Evolutionary conservation across 2,329 filamentous ascomycete species (phyloP), one percentile per base, ranked within the genome.

Genomic region (Cyphellophora europaea): DNA sequence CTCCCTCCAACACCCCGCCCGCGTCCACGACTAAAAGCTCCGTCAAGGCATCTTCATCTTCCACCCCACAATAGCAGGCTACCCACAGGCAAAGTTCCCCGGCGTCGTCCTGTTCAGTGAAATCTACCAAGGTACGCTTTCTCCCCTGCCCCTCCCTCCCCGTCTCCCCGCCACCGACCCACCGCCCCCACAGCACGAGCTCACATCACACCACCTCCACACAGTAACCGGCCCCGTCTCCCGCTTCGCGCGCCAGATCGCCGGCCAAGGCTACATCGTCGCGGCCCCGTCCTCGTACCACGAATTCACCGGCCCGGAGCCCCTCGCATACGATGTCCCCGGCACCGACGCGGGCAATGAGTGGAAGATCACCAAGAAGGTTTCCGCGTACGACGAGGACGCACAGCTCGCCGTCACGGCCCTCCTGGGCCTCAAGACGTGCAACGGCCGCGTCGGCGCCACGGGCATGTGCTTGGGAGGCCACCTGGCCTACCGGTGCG

Each of bases 381-480:
- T 95, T 10, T 70, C 79, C 27, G 88, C 85, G 5, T 95, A 95
- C 57, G 88, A 95, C 51, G 82, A 80, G 55, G 84, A 89, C 50
- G 77, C 80, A 3, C 66, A 66, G 40, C 68, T 77, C 27, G 72
- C 77, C 3, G 74, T 89, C 21, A 77, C 85, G 55, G 65, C 77
- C 41, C 73, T 91, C 18, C 68, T 89, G 3, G 72, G 70, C 15
- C 70, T 87, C 14, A 71, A 76, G 4, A 86, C 81, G n/a, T 85
- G 87, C 60, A 93, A 78, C 42, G 87, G 87, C 32, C 72, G 74
- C 21, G 74, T 94, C 47, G 84, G 84, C 30, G 67, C 79, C 4
- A 87, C 82, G 10, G 85, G 85, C 41, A 95, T 95, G 88, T 95
- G 88, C 58, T 75, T 95, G 1, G 89, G 89, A 34, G 88, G 89